Base-by-base conservation (phyloP, 202 grass and related monocot species). In the Dendrocalamus latiflorus region DNA sequence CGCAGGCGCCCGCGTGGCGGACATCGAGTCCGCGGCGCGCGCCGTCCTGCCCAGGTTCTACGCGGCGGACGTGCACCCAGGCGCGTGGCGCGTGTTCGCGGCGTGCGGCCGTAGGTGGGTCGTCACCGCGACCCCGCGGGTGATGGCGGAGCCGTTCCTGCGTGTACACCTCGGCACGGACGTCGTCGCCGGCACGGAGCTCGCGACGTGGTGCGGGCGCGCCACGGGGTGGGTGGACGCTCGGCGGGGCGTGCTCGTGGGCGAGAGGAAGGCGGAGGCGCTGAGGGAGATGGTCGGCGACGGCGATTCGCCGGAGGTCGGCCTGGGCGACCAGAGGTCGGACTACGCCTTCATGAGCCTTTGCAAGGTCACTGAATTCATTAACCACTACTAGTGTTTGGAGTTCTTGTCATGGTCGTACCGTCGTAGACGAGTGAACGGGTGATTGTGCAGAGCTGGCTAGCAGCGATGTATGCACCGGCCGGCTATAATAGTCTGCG, bases 1-100 rank as follows among this genome's bases (percentile, higher is more conserved):
- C 1, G 79, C 90, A 1, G 91, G 94, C 0, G 88, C 86, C 75
- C 74, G 85, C 51, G 72, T 90, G 13, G 60, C 75, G 0, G 83
- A 77, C 42, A 20, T 97, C 60, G 89, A 97, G 91, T 97, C 87
- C 18, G 85, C 77, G 56, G 94, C 94, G 36, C 85, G 83, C 51
- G 91, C 94, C n/a, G 94, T 94, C 76, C 87, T 97, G 61, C 94
- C 94, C 16, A 92, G 83, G 88, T 94, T 94, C 83, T 97, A 97
- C 77, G 64, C 87, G 0, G 38, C 1, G 50, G 94, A 97, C 80
- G 75, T 97, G 79, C 89, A 88, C 79, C 82, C 87, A 33, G 89
- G 47, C 37, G 64, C 89, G 50, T 97, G 94, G 89, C 75, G 85
- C 49, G 91, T 88, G 58, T 90, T 97, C 75, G 70, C 77, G 14